A percentile compares a stretch with the other conserved stretches of the same genome.
Evolutionary conservation across 1,139 yeast species (phyloP).

Genomic region (Citeromyces hawaiiensis): DNA sequence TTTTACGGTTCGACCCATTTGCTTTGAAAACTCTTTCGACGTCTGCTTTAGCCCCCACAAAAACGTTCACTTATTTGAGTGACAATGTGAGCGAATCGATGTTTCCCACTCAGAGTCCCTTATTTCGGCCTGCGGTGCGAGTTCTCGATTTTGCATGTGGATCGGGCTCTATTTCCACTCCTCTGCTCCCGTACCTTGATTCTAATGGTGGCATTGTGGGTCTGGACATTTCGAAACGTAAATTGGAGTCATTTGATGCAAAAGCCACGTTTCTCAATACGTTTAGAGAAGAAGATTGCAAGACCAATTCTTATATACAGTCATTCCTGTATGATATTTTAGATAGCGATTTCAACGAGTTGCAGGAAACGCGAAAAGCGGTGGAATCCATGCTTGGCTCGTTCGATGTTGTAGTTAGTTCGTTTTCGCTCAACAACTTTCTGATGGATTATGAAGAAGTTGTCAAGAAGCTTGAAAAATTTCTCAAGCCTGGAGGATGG

Average conservation of each 20-base stretch:
- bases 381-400: background rate
- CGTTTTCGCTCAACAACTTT: background rate
- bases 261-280: constrained; percentile 1
- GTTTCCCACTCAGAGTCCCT: background rate
- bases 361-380: background rate
- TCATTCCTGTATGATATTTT: background rate
- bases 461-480: background rate
- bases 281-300: background rate
- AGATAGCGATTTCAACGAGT: background rate
- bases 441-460: background rate
- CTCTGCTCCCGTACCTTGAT: background rate
- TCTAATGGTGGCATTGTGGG: background rate
- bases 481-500: background rate
- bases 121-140: background rate
- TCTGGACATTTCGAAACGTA: background rate
- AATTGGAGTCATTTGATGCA: background rate
- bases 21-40: background rate
- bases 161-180: background rate
- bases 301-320: background rate
- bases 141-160: background rate
- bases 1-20: background rate
- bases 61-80: background rate
- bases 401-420: background rate
- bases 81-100: background rate
- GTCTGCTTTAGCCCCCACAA: background rate